phyloP scores from a whole-genome alignment of 1,284 basidiomycete genomes.

The Cryptococcus neoformans region DNA sequence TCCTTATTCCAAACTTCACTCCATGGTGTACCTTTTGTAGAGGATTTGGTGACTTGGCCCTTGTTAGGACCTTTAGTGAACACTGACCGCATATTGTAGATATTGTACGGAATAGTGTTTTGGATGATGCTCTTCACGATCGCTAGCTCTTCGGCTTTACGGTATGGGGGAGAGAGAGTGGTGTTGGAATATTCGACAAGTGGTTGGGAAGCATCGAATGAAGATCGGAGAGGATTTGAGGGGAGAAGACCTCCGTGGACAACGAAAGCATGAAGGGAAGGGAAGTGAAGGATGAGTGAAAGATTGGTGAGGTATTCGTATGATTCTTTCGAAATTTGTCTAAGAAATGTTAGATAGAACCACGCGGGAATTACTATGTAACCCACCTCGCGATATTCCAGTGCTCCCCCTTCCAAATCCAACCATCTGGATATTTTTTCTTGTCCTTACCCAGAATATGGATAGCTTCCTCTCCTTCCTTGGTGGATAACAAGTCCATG shows the following conservation, averaged over 20 bases:
- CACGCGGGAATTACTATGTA: too few relatives aligned
- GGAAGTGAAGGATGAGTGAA: slow-evolving; percentile 72
- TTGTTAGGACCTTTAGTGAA: slow-evolving; percentile 51
- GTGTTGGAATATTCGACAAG: slow-evolving; percentile 36
- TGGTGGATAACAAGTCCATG: slow-evolving; percentile 19
- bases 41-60: slow-evolving; percentile 56
- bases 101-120: slow-evolving; percentile 68
- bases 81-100: slow-evolving; percentile 72
- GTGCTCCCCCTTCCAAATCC: slow-evolving; percentile 71
- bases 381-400: slow-evolving; percentile 64
- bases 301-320: slow-evolving; percentile 66
- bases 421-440: slow-evolving; percentile 50
- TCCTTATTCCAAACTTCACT: slow-evolving; percentile 67
- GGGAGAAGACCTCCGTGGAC: slow-evolving; percentile 81
- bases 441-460: slow-evolving; percentile 14
- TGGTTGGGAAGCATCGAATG: slow-evolving; percentile 60
- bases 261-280: slow-evolving; percentile 69
- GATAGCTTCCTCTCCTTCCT: slow-evolving; percentile 14
- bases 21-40: slow-evolving; percentile 66
- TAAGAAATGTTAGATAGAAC: slow-evolving; percentile 1
- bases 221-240: slow-evolving; percentile 56
- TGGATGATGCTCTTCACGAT: slow-evolving; percentile 66
- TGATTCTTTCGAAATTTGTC: slow-evolving; percentile 55
- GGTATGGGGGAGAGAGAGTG: slow-evolving; percentile 45
- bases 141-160: slow-evolving; percentile 41